Conservation (phyloP, 2,329 filamentous ascomycete genomes). For the Arthrobotrys iridis region DNA sequence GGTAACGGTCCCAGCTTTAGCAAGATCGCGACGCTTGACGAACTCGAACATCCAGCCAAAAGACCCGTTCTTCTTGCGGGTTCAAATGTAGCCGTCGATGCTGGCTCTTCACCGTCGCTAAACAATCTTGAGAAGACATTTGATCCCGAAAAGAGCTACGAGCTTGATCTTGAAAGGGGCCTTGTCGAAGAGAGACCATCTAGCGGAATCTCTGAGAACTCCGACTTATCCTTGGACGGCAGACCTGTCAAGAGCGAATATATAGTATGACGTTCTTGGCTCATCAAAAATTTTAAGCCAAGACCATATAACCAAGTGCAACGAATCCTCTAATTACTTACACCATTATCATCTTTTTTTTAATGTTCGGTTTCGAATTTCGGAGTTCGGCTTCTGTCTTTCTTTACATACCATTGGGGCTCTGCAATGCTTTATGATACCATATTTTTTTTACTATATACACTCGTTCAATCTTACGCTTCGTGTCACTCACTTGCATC, state of each 20-base stretch:
- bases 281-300: not conserved
- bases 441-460: conserved; percentile 1
- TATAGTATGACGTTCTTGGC: conserved; percentile 21
- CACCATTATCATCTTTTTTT: not conserved
- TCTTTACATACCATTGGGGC: conserved; percentile 16
- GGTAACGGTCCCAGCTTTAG: conserved; percentile 1
- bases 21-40: conserved; percentile 31
- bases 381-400: conserved; percentile 33
- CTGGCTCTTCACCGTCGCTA: not conserved
- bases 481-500: conserved; percentile 22
- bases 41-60: conserved; percentile 18
- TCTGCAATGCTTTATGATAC: conserved; percentile 34
- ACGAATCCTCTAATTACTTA: not conserved
- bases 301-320: not conserved
- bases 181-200: conserved; percentile 21
- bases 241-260: conserved; percentile 33
- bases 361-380: conserved; percentile 8
- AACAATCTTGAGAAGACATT: conserved; percentile 12
- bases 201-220: conserved; percentile 28
- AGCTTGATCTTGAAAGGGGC: too few species aligned
- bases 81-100: not conserved
- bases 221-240: conserved; percentile 18
- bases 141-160: conserved; percentile 18
- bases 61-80: conserved; percentile 1
- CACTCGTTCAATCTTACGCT: conserved; percentile 2